These are phyloP conservation scores for Elaeis guineensis DNA, from an alignment of 176 grass and related monocot genomes.

Conservation along the genomic window DNA sequence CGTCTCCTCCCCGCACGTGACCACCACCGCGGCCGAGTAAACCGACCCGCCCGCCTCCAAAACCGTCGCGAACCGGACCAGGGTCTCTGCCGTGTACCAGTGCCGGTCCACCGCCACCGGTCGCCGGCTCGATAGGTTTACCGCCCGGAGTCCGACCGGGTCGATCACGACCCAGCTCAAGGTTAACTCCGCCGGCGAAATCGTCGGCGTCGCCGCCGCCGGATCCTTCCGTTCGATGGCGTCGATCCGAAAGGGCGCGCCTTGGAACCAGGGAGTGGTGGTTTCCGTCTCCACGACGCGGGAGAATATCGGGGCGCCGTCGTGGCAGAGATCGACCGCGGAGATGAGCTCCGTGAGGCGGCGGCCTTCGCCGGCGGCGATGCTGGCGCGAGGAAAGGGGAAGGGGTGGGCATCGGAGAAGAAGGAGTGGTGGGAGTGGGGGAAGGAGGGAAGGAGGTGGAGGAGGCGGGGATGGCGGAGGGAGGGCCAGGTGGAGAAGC, in stretches of 20 bases:
- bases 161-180: constrained; percentile 80
- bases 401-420: constrained; percentile 76
- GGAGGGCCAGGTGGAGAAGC: constrained; percentile 64
- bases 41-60: constrained; percentile 3
- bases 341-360: constrained; percentile 46
- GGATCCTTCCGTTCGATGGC: constrained; percentile 49
- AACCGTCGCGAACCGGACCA: constrained; percentile 47
- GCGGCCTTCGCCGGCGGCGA: not conserved
- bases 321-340: constrained; percentile 62
- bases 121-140: constrained; percentile 42
- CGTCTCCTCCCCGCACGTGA: constrained; percentile 37
- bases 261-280: constrained; percentile 48
- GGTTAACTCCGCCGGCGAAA: constrained; percentile 25
- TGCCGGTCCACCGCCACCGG: constrained; percentile 41
- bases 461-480: constrained; percentile 16
- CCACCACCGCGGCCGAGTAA: constrained; percentile 25
- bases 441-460: not conserved
- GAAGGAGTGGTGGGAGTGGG: constrained; percentile 26
- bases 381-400: constrained; percentile 8
- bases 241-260: constrained; percentile 71
- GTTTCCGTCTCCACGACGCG: constrained; percentile 53
- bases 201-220: constrained; percentile 3
- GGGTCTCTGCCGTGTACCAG: constrained; percentile 50
- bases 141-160: constrained; percentile 24
- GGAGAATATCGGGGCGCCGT: constrained; percentile 41